Evolutionary conservation across 2,329 filamentous ascomycete species (phyloP).

Genomic region (Didymella exigua): DNA sequence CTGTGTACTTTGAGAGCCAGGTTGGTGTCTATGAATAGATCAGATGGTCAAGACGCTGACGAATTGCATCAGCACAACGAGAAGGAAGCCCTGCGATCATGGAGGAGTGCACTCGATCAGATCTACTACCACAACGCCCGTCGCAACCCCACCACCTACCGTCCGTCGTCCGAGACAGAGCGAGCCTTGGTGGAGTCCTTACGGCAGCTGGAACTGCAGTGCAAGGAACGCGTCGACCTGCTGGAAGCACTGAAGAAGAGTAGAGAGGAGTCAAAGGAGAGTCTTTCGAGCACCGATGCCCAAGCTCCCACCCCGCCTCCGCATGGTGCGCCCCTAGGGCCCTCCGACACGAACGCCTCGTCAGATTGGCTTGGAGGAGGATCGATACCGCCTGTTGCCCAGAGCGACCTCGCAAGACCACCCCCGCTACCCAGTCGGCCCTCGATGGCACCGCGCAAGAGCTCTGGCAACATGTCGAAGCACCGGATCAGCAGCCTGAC

Average conservation of each 20-base stretch:
- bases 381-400: constrained; percentile 79
- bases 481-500: constrained; percentile 29
- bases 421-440: constrained; percentile 63
- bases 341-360: constrained; percentile 20
- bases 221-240: constrained; percentile 89
- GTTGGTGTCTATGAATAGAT: constrained; percentile 53
- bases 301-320: constrained; percentile 35
- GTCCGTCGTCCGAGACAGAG: constrained; percentile 80
- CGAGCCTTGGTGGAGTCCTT: constrained; percentile 81
- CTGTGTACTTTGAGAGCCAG: constrained; percentile 94
- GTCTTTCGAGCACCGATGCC: constrained; percentile 28
- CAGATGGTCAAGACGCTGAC: constrained; percentile 6
- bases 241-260: constrained; percentile 78
- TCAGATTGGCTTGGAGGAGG: constrained; percentile 74
- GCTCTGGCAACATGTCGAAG: constrained; percentile 46
- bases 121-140: constrained; percentile 87
- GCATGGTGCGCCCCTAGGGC: constrained; percentile 19
- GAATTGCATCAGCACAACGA: constrained; percentile 75
- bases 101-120: constrained; percentile 84
- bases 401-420: constrained; percentile 79
- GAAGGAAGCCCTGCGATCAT: constrained; percentile 85
- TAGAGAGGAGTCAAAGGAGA: constrained; percentile 58
- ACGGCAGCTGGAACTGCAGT: constrained; percentile 83
- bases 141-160: constrained; percentile 70
- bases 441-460: constrained; percentile 53